Evolutionary conservation across 192 early-diverging fungal species (phyloP).

Genomic region (Coemansia sp.): DNA sequence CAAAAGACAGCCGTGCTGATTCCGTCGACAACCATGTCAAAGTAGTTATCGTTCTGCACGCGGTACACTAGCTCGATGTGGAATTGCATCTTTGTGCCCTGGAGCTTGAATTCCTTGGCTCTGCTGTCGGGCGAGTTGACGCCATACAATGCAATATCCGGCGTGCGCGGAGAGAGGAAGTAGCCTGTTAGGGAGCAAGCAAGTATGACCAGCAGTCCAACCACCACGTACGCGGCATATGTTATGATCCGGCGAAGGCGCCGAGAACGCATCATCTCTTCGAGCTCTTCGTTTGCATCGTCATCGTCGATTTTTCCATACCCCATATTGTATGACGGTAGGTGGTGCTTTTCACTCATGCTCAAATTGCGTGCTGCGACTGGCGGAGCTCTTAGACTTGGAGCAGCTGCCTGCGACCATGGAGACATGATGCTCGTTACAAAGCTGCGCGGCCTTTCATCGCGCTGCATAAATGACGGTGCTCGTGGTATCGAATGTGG

Average conservation of each 20-base stretch:
- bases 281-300: conserved; percentile 39
- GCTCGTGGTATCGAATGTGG: conserved; percentile 23
- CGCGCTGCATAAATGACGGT: conserved; percentile 30
- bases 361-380: conserved; percentile 10
- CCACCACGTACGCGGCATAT: conserved; percentile 20
- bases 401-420: conserved; percentile 11
- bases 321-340: conserved; percentile 29
- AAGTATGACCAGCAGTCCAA: conserved; percentile 16
- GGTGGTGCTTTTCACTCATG: conserved; percentile 29
- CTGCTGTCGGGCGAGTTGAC: conserved; percentile 32
- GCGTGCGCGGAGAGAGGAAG: conserved; percentile 38
- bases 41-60: conserved; percentile 53
- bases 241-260: conserved; percentile 28
- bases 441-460: conserved; percentile 9
- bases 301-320: conserved; percentile 14
- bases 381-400: conserved; percentile 10
- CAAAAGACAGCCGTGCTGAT: conserved; percentile 51
- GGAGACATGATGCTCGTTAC: conserved; percentile 16
- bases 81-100: conserved; percentile 50
- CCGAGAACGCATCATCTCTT: conserved; percentile 34
- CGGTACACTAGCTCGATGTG: conserved; percentile 45
- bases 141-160: conserved; percentile 29
- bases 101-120: conserved; percentile 40
- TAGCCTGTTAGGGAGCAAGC: conserved; percentile 32
- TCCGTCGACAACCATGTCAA: conserved; percentile 41